Conservation (phyloP, 2,329 filamentous ascomycete genomes). For the Lachnellula hyalina region DNA sequence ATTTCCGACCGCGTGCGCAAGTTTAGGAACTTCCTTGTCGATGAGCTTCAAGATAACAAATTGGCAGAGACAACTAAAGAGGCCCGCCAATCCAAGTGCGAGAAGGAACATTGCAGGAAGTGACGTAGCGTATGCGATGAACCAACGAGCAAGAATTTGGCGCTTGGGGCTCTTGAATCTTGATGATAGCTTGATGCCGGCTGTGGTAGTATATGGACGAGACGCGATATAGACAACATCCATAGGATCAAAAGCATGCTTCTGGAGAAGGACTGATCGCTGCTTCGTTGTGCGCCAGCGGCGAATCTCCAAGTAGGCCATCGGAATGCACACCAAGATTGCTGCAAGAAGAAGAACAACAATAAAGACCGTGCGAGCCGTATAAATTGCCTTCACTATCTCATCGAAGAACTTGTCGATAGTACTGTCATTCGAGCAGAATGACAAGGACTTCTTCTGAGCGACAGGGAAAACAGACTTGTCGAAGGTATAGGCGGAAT, state of each 20-base stretch:
- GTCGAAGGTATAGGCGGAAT: conserved; percentile 74
- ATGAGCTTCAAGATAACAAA: conserved; percentile 58
- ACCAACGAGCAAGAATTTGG: conserved; percentile 61
- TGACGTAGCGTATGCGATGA: conserved; percentile 63
- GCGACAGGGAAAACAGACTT: conserved; percentile 75
- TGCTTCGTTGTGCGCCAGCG: conserved; percentile 70
- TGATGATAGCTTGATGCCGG: conserved; percentile 65
- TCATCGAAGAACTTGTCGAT: conserved; percentile 79
- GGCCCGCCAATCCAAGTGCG: conserved; percentile 59
- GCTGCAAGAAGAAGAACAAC: conserved; percentile 68
- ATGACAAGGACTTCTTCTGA: conserved; percentile 72
- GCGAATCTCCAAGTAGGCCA: conserved; percentile 75
- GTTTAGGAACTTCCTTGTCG: conserved; percentile 57
- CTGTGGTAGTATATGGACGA: conserved; percentile 67
- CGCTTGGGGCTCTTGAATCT: conserved; percentile 56
- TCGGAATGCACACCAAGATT: conserved; percentile 66
- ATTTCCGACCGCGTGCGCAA: conserved; percentile 58
- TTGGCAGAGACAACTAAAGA: conserved; percentile 64
- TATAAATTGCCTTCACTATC: conserved; percentile 60
- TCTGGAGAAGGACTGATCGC: conserved; percentile 60
- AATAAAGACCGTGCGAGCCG: conserved; percentile 70
- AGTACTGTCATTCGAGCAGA: conserved; percentile 80
- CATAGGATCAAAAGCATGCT: conserved; percentile 69
- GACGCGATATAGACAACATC: conserved; percentile 86
- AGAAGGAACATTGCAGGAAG: conserved; percentile 64